These are phyloP conservation scores for Paecilomyces variotii DNA, from an alignment of 2,329 filamentous ascomycete species.

Conservation along the genomic window DNA sequence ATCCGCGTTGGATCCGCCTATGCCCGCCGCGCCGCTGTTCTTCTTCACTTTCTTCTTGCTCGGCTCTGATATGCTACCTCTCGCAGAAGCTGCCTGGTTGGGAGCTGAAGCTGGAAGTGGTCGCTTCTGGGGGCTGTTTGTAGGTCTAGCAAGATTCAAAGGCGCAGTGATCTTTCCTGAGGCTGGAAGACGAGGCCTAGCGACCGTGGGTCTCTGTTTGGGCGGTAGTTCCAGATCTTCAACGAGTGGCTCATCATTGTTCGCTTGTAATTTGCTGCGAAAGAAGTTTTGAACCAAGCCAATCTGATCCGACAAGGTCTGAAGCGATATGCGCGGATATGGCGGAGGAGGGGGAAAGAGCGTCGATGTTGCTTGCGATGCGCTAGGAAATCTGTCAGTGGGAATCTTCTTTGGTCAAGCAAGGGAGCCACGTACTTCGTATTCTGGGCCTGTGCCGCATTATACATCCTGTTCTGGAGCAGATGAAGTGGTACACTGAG, in stretches of 20 bases:
- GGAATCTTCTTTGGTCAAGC: conserved; percentile 1
- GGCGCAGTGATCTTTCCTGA: conserved; percentile 38
- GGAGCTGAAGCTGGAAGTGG: conserved; percentile 21
- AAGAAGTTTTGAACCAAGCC: conserved; percentile 89
- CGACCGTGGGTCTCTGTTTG: conserved; percentile 62
- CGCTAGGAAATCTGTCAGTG: conserved; percentile 13
- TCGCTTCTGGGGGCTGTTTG: conserved; percentile 35
- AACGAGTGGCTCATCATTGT: conserved; percentile 70
- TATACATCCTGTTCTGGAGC: conserved; percentile 82
- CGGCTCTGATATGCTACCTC: conserved; percentile 23
- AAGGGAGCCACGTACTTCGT: conserved; percentile 39
- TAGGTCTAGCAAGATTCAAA: conserved; percentile 21
- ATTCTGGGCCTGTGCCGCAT: conserved; percentile 71
- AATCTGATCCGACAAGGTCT: conserved; percentile 71
- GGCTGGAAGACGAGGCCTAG: conserved; percentile 37
- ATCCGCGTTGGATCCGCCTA: conserved; percentile 10
- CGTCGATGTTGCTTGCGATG: conserved; percentile 47
- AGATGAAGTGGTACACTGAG: conserved; percentile 90
- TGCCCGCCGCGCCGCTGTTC: conserved; percentile 26
- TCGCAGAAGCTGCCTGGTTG: conserved; percentile 14
- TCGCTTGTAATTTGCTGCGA: conserved; percentile 76
- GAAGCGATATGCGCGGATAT: conserved; percentile 68
- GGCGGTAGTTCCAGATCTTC: conserved; percentile 92
- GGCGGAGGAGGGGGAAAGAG: conserved; percentile 57
- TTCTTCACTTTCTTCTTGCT: conserved; percentile 38